Evolutionary conservation across 148 eudicot genomes (phyloP).

Genomic region (Rhododendron ovatum): DNA sequence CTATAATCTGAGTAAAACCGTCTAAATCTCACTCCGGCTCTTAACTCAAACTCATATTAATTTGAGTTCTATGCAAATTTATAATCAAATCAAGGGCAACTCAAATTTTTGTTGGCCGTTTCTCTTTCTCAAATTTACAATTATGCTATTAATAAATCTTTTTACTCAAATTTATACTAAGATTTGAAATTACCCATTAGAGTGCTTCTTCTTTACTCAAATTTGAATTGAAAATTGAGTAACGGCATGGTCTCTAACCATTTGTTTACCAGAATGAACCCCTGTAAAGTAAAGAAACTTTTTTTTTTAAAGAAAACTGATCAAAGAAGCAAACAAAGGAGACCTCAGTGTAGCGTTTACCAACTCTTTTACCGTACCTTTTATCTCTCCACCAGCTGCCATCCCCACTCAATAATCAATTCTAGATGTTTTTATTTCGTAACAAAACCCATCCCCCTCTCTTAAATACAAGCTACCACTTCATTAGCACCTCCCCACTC

Average conservation of each 20-base stretch:
- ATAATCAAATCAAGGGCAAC: neutral
- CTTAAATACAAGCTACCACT: neutral
- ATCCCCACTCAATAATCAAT: neutral
- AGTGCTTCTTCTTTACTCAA: neutral
- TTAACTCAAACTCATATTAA: too few species aligned
- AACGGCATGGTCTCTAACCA: neutral
- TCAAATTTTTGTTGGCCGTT: too few species aligned
- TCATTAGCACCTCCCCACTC: neutral
- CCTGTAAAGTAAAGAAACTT: too few species aligned
- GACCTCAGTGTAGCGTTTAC: neutral
- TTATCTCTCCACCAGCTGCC: conserved; percentile 8
- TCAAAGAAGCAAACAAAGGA: too few species aligned
- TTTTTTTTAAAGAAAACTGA: too few species aligned
- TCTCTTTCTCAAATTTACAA: too few species aligned
- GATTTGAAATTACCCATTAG: neutral
- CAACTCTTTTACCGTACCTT: neutral
- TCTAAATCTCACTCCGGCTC: too few species aligned
- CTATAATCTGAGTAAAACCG: too few species aligned
- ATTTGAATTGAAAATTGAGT: neutral
- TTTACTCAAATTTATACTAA: too few species aligned
- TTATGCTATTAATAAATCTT: too few species aligned
- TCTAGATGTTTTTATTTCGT: neutral
- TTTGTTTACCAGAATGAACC: neutral
- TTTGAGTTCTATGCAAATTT: too few species aligned
- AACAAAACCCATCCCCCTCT: conserved; percentile 7